These are phyloP conservation scores for Serendipita sp. DNA, from an alignment of 768 basidiomycete species.

Conservation along the genomic window DNA sequence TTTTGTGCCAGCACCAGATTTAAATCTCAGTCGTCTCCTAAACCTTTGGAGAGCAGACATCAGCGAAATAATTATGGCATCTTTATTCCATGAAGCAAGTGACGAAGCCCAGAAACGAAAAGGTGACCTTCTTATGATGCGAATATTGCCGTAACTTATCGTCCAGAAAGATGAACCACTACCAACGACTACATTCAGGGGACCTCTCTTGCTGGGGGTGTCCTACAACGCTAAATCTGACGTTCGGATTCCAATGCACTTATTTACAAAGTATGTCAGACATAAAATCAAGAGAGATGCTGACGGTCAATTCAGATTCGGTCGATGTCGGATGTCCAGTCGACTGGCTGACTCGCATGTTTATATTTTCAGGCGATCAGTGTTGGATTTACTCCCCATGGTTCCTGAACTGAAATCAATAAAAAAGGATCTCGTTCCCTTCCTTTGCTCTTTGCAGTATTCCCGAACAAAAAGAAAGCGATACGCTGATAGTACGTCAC, in stretches of 20 bases:
- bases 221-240: conserved; percentile 54
- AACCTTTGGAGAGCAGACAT: conserved; percentile 70
- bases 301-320: background rate
- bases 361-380: conserved; percentile 63
- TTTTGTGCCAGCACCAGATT: conserved; percentile 58
- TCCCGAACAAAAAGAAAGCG: conserved; percentile 13
- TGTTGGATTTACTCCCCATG: conserved; percentile 49
- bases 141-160: background rate
- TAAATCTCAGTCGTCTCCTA: conserved; percentile 54
- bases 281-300: conserved; percentile 7
- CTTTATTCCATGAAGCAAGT: conserved; percentile 14
- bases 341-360: conserved; percentile 74
- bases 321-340: conserved; percentile 36
- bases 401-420: conserved; percentile 63
- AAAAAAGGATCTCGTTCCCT: conserved; percentile 80
- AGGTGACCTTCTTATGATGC: background rate
- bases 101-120: conserved; percentile 9
- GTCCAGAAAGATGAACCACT: background rate
- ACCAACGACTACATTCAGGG: background rate
- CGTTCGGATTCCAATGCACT: conserved; percentile 54
- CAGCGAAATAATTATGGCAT: conserved; percentile 41
- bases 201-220: conserved; percentile 25
- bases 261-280: conserved; percentile 44
- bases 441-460: conserved; percentile 79
- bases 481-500: conserved; percentile 14